Conservation (phyloP, 176 grass and related monocot species). For the Aegilops speltoides region DNA sequence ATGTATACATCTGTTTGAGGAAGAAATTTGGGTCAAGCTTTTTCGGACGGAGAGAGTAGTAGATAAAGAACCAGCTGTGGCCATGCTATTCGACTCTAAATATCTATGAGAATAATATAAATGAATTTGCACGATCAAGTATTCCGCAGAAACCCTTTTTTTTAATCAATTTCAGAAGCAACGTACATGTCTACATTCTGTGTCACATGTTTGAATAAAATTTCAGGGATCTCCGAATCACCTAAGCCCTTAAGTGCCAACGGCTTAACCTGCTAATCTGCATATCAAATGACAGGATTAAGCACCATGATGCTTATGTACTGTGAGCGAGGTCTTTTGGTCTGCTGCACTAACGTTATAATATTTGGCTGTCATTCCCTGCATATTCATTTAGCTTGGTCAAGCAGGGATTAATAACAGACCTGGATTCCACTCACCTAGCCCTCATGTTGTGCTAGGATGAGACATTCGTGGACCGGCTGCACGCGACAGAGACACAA, state of each 20-base stretch:
- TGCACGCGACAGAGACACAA: not conserved
- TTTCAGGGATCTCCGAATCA: not conserved
- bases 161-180: too few species aligned
- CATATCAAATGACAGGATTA: not conserved
- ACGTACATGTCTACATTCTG: conserved; percentile 9
- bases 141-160: not conserved
- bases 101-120: not conserved
- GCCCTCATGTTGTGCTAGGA: not conserved
- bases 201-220: not conserved
- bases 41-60: too few species aligned
- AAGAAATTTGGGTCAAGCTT: too few species aligned
- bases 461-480: not conserved
- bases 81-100: too few species aligned
- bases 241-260: not conserved
- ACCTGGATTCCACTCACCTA: conserved; percentile 6
- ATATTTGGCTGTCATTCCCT: not conserved
- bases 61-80: too few species aligned
- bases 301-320: not conserved
- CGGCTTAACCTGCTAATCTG: not conserved
- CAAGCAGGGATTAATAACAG: not conserved
- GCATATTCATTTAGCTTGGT: not conserved
- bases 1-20: too few species aligned
- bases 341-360: not conserved
- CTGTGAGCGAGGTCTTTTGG: not conserved
- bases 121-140: not conserved